Conservation (phyloP, 192 early-diverging fungal genomes). For the Piromyces sp. region DNA sequence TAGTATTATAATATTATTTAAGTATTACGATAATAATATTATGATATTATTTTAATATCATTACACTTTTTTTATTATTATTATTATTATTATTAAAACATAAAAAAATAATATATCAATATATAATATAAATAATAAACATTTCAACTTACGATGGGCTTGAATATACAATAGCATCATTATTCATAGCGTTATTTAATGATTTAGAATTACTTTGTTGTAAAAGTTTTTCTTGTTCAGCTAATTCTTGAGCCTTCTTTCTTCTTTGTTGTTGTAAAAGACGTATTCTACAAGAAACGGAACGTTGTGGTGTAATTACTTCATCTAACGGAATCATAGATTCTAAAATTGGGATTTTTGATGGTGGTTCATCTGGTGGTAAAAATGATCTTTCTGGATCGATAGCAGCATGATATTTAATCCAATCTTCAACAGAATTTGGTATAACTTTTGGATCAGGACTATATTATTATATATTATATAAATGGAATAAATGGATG, state of each 20-base stretch:
- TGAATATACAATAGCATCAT: background rate
- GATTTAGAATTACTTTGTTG: background rate
- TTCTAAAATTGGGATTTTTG: background rate
- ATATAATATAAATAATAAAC: background rate
- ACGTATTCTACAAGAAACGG: background rate
- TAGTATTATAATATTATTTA: no score
- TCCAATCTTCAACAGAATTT: background rate
- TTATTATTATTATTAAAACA: no score
- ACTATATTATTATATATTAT: background rate
- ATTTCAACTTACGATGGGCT: background rate
- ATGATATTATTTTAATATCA: no score
- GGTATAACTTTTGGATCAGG: background rate
- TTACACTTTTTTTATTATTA: no score
- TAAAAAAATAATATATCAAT: no score
- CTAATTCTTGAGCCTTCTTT: background rate
- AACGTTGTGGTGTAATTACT: background rate
- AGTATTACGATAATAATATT: no score
- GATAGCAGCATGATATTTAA: background rate
- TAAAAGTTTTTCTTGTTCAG: background rate
- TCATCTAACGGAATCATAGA: background rate
- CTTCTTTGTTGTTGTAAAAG: background rate
- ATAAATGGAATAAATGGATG: no score
- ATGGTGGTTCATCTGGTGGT: background rate
- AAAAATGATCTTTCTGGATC: background rate
- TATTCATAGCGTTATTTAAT: background rate